These are phyloP conservation scores for Tolypocladium paradoxum DNA, from an alignment of 2,329 filamentous ascomycete species.

Conservation along the genomic window DNA sequence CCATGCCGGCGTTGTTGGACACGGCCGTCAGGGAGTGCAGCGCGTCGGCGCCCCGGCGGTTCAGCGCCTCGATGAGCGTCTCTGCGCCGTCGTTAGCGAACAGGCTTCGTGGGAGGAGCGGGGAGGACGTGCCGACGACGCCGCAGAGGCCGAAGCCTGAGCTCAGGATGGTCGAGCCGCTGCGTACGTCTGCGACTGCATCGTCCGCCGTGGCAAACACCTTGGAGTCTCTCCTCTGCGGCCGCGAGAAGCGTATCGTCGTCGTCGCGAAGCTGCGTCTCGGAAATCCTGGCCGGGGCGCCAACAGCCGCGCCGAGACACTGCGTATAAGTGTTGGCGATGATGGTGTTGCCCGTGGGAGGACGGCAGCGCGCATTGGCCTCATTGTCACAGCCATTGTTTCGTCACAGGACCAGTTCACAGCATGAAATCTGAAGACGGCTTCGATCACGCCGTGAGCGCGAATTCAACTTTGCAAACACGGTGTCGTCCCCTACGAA, in stretches of 20 bases:
- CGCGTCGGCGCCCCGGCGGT: slow-evolving; percentile 44
- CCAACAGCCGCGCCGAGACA: not conserved
- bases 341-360: not conserved
- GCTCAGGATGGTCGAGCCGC: slow-evolving; percentile 60
- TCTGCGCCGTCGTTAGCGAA: slow-evolving; percentile 28
- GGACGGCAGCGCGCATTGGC: not conserved
- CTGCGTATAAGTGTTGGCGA: not conserved
- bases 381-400: slow-evolving; percentile 1
- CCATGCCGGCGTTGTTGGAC: slow-evolving; percentile 69
- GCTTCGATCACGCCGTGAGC: not conserved
- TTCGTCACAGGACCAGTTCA: not conserved
- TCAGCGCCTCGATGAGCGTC: slow-evolving; percentile 60
- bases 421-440: not conserved
- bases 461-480: not conserved
- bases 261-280: slow-evolving; percentile 5
- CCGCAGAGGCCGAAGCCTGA: slow-evolving; percentile 78
- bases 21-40: slow-evolving; percentile 63
- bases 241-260: slow-evolving; percentile 2
- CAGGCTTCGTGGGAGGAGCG: not conserved
- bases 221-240: slow-evolving; percentile 29
- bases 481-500: not conserved
- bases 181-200: slow-evolving; percentile 59
- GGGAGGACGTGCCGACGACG: slow-evolving; percentile 44
- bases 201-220: slow-evolving; percentile 48
- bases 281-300: not conserved